These are phyloP conservation scores for Pythium volutum DNA, from an alignment of 352 stramenopile species.

Conservation along the genomic window DNA sequence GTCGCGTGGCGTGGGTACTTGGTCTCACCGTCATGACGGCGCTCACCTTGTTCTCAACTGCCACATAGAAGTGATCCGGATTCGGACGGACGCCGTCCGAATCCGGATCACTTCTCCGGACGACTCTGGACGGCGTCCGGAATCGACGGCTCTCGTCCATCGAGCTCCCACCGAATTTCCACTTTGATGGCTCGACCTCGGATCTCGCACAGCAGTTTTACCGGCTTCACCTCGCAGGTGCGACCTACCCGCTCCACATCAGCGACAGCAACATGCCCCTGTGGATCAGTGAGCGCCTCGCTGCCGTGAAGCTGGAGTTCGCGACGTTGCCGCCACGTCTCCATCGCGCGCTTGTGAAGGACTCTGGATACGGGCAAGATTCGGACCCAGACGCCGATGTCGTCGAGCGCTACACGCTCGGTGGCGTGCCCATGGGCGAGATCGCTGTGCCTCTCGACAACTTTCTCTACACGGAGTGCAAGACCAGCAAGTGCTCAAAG, in stretches of 20 bases:
- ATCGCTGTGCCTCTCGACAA: too few relatives aligned
- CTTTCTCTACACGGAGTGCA: too few relatives aligned
- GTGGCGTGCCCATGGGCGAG: too few relatives aligned
- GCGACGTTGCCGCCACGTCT: slow-evolving; percentile 17
- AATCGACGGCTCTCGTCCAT: not conserved
- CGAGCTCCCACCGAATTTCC: slow-evolving; percentile 1
- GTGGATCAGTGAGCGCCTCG: not conserved
- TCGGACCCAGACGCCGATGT: too few relatives aligned
- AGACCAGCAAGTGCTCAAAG: too few relatives aligned
- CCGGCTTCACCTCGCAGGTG: slow-evolving; percentile 15
- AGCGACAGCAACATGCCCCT: slow-evolving; percentile 4
- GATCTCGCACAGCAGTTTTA: slow-evolving; percentile 34
- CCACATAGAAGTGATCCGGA: too few relatives aligned
- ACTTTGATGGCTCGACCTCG: slow-evolving; percentile 23
- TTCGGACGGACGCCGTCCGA: too few relatives aligned
- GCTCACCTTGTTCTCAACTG: not conserved
- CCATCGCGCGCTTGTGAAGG: slow-evolving; percentile 38
- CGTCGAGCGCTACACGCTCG: too few relatives aligned
- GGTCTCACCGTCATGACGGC: not conserved
- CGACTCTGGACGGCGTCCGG: not conserved
- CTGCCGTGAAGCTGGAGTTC: slow-evolving; percentile 3
- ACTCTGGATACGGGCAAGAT: slow-evolving; percentile 33
- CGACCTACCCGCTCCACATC: slow-evolving; percentile 12
- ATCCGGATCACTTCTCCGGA: not conserved
- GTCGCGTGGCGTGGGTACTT: not conserved